Evolutionary conservation across 805 yeast genomes (phyloP), one percentile per base, ranked within the genome.

Genomic region (Wickerhamiella nectarea): DNA sequence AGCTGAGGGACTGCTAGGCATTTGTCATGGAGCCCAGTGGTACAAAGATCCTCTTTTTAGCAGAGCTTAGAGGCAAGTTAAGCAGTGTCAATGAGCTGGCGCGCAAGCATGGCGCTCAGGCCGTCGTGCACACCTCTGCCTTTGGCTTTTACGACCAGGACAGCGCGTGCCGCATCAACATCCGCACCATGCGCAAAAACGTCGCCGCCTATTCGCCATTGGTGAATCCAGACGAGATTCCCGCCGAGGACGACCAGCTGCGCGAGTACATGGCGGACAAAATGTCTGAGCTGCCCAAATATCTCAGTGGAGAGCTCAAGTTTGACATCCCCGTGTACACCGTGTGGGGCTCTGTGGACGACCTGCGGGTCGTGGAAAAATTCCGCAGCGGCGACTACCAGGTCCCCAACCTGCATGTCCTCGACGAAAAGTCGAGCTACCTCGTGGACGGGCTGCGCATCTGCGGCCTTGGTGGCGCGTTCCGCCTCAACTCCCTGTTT

Each of bases 321-420:
- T 66, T 71, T 51, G 60, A 60, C 33, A 72, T 70, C 2, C 91
- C 93, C 0, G 83, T 82, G 1, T 82, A 81, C 62, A 75, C 87
- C 3, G 74, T 78, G n/a, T 77, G 72, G 52, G 91, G 91, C 0
- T 77, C 80, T 58, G 67, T 77, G 45, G 93, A 81, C 56, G 93
- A 81, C 56, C 75, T 83, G 1, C 55, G 69, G 3, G 82, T 82
- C 18, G 60, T 81, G 35, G 73, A 76, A 50, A 74, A 72, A 62
- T 72, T 81, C 58, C 68, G 76, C 44, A 58, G 64, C 43, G 80
- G 80, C 3, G 61, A 65, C 10, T 70, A 74, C 49, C 43, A 49
- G 2, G 67, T 81, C 3, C 73, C 74, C 12, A 82, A 82, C 56
- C 60, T 81, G 45, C 60, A 64, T 50, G 55, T 82, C 4, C 65